Conservation (phyloP, 139 green algal genomes). For the Coelastrella sp. region DNA sequence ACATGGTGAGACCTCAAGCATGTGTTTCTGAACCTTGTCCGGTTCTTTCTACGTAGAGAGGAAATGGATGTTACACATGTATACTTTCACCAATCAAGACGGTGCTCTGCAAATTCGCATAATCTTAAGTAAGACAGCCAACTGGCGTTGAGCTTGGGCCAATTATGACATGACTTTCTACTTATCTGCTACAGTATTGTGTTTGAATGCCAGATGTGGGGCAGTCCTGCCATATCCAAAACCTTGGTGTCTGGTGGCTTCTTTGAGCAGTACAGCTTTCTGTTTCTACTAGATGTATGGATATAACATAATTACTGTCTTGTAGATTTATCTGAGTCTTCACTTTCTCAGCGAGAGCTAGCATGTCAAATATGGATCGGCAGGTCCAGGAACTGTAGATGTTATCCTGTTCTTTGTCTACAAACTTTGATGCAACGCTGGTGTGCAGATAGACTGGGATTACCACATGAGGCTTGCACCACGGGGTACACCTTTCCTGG, state of each 20-base stretch:
- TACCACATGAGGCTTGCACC: conserved; percentile 81
- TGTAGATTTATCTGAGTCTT: background rate
- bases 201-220: too few relatives aligned
- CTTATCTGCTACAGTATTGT: too few relatives aligned
- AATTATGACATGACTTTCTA: too few relatives aligned
- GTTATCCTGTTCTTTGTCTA: background rate
- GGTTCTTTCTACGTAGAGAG: background rate
- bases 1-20: conserved; percentile 60
- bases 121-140: too few relatives aligned
- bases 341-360: background rate
- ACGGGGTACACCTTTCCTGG: conserved; percentile 59
- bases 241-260: background rate
- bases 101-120: too few relatives aligned
- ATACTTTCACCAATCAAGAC: too few relatives aligned
- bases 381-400: background rate
- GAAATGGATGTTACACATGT: too few relatives aligned
- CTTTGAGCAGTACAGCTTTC: background rate
- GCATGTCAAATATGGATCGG: background rate
- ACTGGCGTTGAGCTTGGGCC: too few relatives aligned
- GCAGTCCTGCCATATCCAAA: too few relatives aligned
- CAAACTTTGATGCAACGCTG: background rate
- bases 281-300: too few relatives aligned
- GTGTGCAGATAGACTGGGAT: conserved; percentile 79
- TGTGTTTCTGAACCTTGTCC: background rate
- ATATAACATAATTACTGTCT: too few relatives aligned